Evolutionary conservation across 768 basidiomycete species (phyloP).

Genomic region (Crepidotus variabilis): DNA sequence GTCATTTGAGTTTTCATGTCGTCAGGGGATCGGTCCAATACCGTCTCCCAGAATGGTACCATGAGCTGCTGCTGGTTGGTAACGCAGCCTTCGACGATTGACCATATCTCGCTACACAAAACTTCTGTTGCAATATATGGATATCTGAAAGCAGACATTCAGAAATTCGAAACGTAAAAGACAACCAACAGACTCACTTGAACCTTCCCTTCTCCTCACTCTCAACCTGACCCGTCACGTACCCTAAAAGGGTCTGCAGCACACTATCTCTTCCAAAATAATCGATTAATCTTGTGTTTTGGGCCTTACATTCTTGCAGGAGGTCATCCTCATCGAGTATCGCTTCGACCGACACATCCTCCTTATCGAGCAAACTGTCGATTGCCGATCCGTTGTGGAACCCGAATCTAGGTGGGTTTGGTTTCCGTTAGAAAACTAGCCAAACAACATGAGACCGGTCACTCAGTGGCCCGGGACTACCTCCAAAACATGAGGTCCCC

Average conservation of each 20-base stretch:
- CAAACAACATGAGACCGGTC: slow-evolving; percentile 1
- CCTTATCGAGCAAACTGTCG: slow-evolving; percentile 87
- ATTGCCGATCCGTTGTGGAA: slow-evolving; percentile 87
- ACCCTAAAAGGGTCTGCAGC: slow-evolving; percentile 73
- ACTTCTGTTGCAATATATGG: slow-evolving; percentile 93
- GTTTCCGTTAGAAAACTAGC: slow-evolving; percentile 20
- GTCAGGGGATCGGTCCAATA: slow-evolving; percentile 74
- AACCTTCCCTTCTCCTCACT: slow-evolving; percentile 72
- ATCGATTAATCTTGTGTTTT: slow-evolving; percentile 86
- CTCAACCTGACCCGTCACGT: slow-evolving; percentile 86
- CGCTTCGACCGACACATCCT: slow-evolving; percentile 84
- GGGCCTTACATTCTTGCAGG: slow-evolving; percentile 91
- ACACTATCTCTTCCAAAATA: slow-evolving; percentile 84
- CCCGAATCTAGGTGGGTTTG: slow-evolving; percentile 65
- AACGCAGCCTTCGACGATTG: slow-evolving; percentile 87
- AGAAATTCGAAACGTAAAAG: not conserved
- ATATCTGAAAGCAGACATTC: slow-evolving; percentile 53
- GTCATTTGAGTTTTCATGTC: slow-evolving; percentile 86
- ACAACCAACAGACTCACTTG: slow-evolving; percentile 56
- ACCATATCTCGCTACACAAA: slow-evolving; percentile 93
- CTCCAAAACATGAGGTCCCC: slow-evolving; percentile 47
- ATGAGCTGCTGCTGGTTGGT: slow-evolving; percentile 68
- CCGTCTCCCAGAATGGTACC: slow-evolving; percentile 88
- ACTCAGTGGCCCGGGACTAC: slow-evolving; percentile 24
- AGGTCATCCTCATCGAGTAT: slow-evolving; percentile 93